Base-by-base conservation (phyloP, 495 filamentous ascomycete genomes). In the Lasiosphaeria ovina region DNA sequence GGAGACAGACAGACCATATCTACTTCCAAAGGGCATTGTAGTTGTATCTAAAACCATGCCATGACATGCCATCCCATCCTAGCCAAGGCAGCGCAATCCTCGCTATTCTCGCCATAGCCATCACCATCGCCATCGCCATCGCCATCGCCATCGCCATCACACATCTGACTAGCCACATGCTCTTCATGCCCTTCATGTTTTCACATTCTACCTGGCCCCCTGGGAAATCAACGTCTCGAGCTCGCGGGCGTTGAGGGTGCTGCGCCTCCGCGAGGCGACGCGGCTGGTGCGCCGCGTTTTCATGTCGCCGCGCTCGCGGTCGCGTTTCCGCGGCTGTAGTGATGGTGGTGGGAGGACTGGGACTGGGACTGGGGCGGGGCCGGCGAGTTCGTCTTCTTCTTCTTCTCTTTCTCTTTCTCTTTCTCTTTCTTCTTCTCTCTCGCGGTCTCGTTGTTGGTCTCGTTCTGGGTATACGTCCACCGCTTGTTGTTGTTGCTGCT, bases 161-260 rank as follows among this genome's bases (percentile, higher is more conserved):
- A 24, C 24, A 24, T 24, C 24, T 24, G 24, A 24, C 24, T 24
- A 24, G 2, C 24, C 2, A 24, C 24, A 24, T 24, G 24, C 24
- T 24, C 24, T 24, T 24, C 24, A 24, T 24, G 24, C 24, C 24
- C 24, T 2, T 24, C 24, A 24, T 24, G 24, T 24, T 24, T 24
- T 24, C 24, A 24, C 24, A 24, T 24, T 24, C 24, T 24, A 24
- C 24, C 24, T 24, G 2, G 24, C 24, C 24, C 24, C 24, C 24
- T 24, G 24, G 24, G 24, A 24, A 24, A 73, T 66, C 59, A 73
- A 44, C 34, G 69, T 83, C 56, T 88, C 85, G 51, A 91, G 65
- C 64, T 92, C 89, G 75, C 86, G 86, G n/a, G 81, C 84, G 31
- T 84, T 88, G 0, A 92, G 75, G 7, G 89, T 91, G 59, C 88